phyloP scores from a whole-genome alignment of 116 monocot genomes.

The Trichopus zeylanicus region DNA sequence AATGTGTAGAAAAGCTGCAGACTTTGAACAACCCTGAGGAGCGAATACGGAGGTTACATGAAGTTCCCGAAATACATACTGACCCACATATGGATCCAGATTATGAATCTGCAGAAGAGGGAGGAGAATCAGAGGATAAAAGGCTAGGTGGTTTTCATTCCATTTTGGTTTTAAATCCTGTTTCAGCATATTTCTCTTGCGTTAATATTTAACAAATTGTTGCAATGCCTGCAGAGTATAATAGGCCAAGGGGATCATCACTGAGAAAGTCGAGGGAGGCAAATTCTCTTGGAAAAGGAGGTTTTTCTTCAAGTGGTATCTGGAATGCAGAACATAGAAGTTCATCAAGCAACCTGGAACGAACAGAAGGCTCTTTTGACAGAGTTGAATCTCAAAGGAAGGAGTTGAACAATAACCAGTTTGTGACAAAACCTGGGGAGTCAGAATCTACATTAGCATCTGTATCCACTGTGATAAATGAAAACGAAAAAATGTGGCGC shows the following conservation, averaged over 20 bases:
- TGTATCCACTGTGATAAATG: conserved; percentile 21
- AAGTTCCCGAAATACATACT: conserved; percentile 72
- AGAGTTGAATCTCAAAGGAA: conserved; percentile 8
- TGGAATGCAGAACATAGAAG: conserved; percentile 32
- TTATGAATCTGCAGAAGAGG: conserved; percentile 82
- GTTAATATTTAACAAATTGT: not conserved
- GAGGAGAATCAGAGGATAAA: conserved; percentile 36
- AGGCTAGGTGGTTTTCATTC: conserved; percentile 33
- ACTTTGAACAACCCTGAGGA: conserved; percentile 77
- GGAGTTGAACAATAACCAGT: conserved; percentile 16
- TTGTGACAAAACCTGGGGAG: conserved; percentile 8
- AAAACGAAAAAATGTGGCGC: conserved; percentile 86
- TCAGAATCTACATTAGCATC: conserved; percentile 15
- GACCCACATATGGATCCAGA: conserved; percentile 98
- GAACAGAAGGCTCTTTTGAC: conserved; percentile 14
- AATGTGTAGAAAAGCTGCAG: conserved; percentile 95
- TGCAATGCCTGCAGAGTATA: conserved; percentile 32
- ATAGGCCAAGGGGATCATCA: conserved; percentile 29
- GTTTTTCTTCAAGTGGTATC: conserved; percentile 28
- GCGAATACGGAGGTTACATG: conserved; percentile 54
- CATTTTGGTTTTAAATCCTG: not conserved
- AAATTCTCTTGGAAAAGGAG: conserved; percentile 28
- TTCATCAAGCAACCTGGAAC: conserved; percentile 24
- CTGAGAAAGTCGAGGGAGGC: conserved; percentile 36
- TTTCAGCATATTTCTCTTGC: conserved; percentile 1